Evolutionary conservation across 2,329 filamentous ascomycete genomes (phyloP), one percentile per base, ranked within the genome.

Genomic region (Talaromyces sp.): DNA sequence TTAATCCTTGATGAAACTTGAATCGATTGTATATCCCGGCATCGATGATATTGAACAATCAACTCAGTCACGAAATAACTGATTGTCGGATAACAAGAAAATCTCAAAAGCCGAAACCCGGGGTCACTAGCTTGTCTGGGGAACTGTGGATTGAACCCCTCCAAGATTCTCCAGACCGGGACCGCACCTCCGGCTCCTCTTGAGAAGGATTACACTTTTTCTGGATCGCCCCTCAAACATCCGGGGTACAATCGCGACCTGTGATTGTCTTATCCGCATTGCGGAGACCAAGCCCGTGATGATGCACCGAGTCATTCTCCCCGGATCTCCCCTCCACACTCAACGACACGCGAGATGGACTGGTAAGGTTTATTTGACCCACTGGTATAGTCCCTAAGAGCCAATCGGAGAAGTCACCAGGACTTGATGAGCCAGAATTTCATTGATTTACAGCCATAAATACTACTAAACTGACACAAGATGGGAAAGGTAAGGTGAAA

Each of bases 291-390:
- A 44, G 42, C 46, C 17, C 37, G 56, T 62, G 56, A 62, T 56
- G 57, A 55, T 37, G 22, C 33, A 43, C 27, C 48, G 36, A 56
- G 49, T 58, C 58, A 63, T 61, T 22, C 37, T 57, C 55, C 57
- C 64, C 65, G 62, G 62, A 63, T 58, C 44, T 62, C 44, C 53
- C 42, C 58, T 64, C 64, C 61, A 60, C 60, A 54, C 56, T 52
- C 51, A 37, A 41, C 47, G 29, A 20, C 53, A 54, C 46, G 36
- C 54, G 45, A 57, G 16, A 42, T 45, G 37, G 27, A 17, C 16
- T 54, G 58, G 54, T 49, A 52, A 54, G 49, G 36, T 45, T 48
- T 57, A 35, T 43, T 54, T 22, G 29, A 39, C 24, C 53, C 47
- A 30, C 24, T 47, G 54, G 47, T 55, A 27, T n/a, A 20, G 11